phyloP scores from a whole-genome alignment of 2,329 filamentous ascomycete genomes.

The Arthrinium puccinioides region DNA sequence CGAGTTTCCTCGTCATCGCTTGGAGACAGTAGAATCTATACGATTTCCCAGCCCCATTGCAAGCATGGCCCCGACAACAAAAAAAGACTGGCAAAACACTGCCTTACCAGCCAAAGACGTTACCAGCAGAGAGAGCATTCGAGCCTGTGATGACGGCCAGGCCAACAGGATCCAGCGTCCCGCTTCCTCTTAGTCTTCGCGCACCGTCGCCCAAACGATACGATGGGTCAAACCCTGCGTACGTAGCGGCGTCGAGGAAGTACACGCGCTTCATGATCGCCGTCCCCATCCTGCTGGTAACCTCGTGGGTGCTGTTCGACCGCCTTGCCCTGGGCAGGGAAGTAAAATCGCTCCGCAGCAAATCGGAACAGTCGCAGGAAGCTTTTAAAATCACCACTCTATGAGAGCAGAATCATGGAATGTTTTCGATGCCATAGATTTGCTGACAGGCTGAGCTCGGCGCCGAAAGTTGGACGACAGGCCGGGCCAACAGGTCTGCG shows the following conservation, averaged over 20 bases:
- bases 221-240: conserved; percentile 27
- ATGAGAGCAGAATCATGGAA: no score
- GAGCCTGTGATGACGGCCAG: not conserved
- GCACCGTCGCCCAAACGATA: conserved; percentile 11
- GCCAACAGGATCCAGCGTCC: not conserved
- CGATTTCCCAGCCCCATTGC: no score
- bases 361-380: no score
- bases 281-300: conserved; percentile 46
- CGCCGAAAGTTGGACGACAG: no score
- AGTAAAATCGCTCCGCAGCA: conserved; percentile 10
- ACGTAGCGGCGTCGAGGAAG: conserved; percentile 31
- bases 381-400: no score
- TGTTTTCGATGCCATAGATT: no score
- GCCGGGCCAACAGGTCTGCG: no score
- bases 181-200: conserved; percentile 6
- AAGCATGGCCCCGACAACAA: no score
- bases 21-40: no score
- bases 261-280: conserved; percentile 42
- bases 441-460: no score
- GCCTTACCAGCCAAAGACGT: not conserved
- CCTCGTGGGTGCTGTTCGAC: conserved; percentile 47
- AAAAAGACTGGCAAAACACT: not conserved
- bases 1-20: no score
- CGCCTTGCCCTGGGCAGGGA: conserved; percentile 17
- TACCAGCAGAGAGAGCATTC: not conserved